Evolutionary conservation across 257 asterid species (phyloP), one percentile per base, ranked within the genome.

Genomic region (Leptodermis oblonga): DNA sequence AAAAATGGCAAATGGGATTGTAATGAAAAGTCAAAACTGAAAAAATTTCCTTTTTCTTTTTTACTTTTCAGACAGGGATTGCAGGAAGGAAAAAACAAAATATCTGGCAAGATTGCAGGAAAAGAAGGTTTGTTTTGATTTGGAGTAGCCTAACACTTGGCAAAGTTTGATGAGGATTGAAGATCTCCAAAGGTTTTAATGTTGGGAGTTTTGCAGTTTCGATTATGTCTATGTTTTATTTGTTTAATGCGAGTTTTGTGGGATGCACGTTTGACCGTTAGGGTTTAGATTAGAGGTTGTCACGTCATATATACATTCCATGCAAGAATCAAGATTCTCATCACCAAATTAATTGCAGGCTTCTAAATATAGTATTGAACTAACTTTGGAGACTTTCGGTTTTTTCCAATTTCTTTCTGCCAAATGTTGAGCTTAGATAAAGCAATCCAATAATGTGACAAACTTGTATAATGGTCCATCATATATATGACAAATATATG

Each of bases 61-160:
- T 7, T 3, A 4, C 65, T 58, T 30, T 26, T 15, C 45, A 60
- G 34, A 54, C 28, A 34, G 49, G 60, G 65, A 70, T 72, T 70
- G 62, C 67, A 67, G 62, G 74, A 49, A 65, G 68, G 46, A 3
- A 37, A 6, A 52, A 70, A 59, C 13, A 28, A 26, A 63, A 42
- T 42, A 11, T 45, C 43, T 14, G 31, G 33, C 58, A 42, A 25
- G 36, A 56, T 33, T 55, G 43, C 25, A 5, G 36, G 62, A 67
- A 67, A 49, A 49, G 71, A 46, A 46, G 46, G 65, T 67, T 37
- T 25, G 3, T 43, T 67, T 62, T 70, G 63, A 69, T 61, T 20
- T 1, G n/a, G n/a, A n/a, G n/a, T n/a, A 2, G 34, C 74, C 77
- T 66, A 74, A 70, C 77, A 67, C 70, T 62, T 73, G 82, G 82